Base-by-base conservation (phyloP, 2,329 filamentous ascomycete species). In the Fusarium sp. region DNA sequence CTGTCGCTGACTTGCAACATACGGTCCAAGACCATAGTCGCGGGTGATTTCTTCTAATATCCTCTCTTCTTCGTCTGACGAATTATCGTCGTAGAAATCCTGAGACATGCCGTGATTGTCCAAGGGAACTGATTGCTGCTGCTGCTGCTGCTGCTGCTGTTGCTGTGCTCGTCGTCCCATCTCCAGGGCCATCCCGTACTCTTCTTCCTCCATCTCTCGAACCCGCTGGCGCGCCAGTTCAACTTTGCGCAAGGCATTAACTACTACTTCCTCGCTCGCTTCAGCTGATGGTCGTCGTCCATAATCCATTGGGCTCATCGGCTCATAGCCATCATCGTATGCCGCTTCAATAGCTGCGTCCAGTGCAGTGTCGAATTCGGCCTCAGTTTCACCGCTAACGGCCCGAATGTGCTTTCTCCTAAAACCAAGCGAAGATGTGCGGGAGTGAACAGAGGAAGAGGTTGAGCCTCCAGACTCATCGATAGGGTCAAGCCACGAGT, bases 301-400 rank as follows among this genome's bases (percentile, higher is more conserved):
- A n/a, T 80, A 75, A n/a, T 86, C 83, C 27, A 85, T 84, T 8
- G 87, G 82, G 20, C 87, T 87, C 81, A 89, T 90, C 5, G 93
- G 93, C 79, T 98, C 95, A 72, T 94, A 93, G 1, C 94, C 94
- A 72, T 98, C 95, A 80, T 98, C 93, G 81, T 98, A 99, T 6
- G 96, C 96, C 60, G 96, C 96, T 82, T 98, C 96, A 10, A 98
- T 95, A 16, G 96, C 96, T 27, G 95, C 96, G 83, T 98, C 96
- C 50, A 98, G 87, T 5, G 96, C 96, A 10, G 94, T 95, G 82
- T 98, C 95, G 75, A 98, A 98, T 79, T 98, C 95, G 8, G 94
- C 93, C 80, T 97, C 94, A 0, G 94, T 96, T 34, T 89, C 91
- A 52, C 91, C 91, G 73, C 93, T 96, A 4, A 88, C 80, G 38